Percentiles rank a stretch among this genome's conserved stretches.
Conservation (phyloP, 1,139 yeast species). For the Saccharomyces uvarum region DNA sequence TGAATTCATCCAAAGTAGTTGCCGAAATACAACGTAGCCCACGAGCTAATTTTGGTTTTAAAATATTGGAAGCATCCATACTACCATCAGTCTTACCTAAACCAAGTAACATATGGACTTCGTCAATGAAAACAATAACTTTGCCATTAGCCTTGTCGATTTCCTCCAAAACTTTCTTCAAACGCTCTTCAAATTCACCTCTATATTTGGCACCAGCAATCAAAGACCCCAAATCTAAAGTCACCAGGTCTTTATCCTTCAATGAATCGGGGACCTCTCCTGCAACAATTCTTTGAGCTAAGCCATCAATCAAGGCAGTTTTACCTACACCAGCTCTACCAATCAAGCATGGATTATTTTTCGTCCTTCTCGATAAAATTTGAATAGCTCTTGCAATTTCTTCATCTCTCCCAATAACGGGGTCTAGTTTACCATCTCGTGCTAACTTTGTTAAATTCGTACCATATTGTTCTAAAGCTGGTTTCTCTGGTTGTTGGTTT, state of each 20-base stretch:
- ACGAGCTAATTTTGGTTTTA: slow-evolving; percentile 90
- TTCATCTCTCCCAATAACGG: slow-evolving; percentile 94
- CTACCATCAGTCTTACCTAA: slow-evolving; percentile 93
- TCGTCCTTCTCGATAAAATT: slow-evolving; percentile 82
- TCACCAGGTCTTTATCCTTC: slow-evolving; percentile 73
- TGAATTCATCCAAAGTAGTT: slow-evolving; percentile 83
- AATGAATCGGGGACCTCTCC: slow-evolving; percentile 93
- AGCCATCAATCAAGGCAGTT: slow-evolving; percentile 92
- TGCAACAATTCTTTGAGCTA: slow-evolving; percentile 83
- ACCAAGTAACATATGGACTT: slow-evolving; percentile 83
- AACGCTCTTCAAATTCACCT: slow-evolving; percentile 91
- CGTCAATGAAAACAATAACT: slow-evolving; percentile 83
- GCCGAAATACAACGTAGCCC: slow-evolving; percentile 97
- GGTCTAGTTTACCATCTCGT: slow-evolving; percentile 83
- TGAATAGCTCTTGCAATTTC: slow-evolving; percentile 90
- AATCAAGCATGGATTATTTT: slow-evolving; percentile 86
- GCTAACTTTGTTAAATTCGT: slow-evolving; percentile 82
- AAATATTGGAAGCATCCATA: slow-evolving; percentile 86
- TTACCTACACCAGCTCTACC: slow-evolving; percentile 98
- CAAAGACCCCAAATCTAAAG: slow-evolving; percentile 76
- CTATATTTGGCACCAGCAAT: slow-evolving; percentile 92
- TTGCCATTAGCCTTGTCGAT: slow-evolving; percentile 75
- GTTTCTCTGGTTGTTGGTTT: slow-evolving; percentile 45
- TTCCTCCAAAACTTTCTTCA: slow-evolving; percentile 77
- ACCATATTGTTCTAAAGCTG: slow-evolving; percentile 84